Percentiles rank a stretch among this genome's conserved stretches.
These are phyloP conservation scores for Ambrosia hybrid DNA, from an alignment of 140 eudicot species.

Conservation along the genomic window DNA sequence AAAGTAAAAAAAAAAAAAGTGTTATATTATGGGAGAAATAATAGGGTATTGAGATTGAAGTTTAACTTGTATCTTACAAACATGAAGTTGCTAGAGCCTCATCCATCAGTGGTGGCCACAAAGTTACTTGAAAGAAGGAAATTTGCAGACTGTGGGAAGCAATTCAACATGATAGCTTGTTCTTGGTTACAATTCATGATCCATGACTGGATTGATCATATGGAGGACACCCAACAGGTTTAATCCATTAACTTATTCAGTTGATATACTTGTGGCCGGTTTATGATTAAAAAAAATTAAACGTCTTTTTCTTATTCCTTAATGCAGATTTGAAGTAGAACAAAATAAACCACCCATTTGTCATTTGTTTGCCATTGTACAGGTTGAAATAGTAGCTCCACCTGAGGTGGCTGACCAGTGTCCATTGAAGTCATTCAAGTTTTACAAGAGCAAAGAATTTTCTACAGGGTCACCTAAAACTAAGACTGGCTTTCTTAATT, in stretches of 20 bases:
- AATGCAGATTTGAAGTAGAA: too few species aligned
- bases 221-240: constrained; percentile 61
- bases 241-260: not conserved
- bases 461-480: constrained; percentile 34
- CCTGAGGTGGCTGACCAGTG: constrained; percentile 42
- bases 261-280: not conserved
- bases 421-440: constrained; percentile 55
- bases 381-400: constrained; percentile 48
- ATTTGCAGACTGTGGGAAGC: constrained; percentile 48
- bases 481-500: constrained; percentile 35
- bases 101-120: constrained; percentile 58
- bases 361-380: not conserved
- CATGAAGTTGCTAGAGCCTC: constrained; percentile 51
- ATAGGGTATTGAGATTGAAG: not conserved
- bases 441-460: constrained; percentile 36
- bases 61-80: not conserved
- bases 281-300: too few species aligned
- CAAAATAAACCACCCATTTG: too few species aligned
- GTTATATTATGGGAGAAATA: not conserved
- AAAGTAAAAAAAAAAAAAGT: too few species aligned
- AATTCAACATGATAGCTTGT: constrained; percentile 70
- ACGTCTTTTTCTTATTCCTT: too few species aligned
- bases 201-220: constrained; percentile 73
- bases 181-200: constrained; percentile 76
- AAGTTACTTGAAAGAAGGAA: constrained; percentile 51